A percentile compares a stretch with the other conserved stretches of the same genome.
phyloP scores from a whole-genome alignment of 345 rosid species.

The Litchi chinensis region DNA sequence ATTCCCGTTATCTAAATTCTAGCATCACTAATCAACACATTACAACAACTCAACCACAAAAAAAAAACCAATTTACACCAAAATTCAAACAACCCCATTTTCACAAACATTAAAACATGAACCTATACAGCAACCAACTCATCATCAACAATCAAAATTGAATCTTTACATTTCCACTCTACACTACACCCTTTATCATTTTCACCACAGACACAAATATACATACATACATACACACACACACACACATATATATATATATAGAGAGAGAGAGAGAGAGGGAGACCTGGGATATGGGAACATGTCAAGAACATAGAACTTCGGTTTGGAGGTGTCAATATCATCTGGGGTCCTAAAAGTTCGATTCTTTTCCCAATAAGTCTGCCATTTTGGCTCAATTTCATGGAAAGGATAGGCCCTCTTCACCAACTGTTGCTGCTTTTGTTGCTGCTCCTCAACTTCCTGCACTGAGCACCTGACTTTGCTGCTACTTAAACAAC shows the following conservation, averaged over 20 bases:
- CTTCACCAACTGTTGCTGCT: constrained; percentile 34
- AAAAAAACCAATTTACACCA: not conserved
- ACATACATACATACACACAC: not conserved
- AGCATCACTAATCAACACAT: not conserved
- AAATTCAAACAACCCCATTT: constrained; percentile 7
- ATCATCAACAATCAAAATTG: constrained; percentile 1
- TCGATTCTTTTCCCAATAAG: constrained; percentile 69
- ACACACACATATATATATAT: not conserved
- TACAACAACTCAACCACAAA: not conserved
- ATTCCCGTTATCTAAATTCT: not conserved
- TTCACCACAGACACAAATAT: not conserved
- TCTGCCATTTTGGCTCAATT: constrained; percentile 96
- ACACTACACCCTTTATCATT: not conserved
- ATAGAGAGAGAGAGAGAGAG: not conserved
- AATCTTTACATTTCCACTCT: not conserved
- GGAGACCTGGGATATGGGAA: constrained; percentile 96
- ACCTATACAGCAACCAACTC: not conserved
- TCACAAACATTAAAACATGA: not conserved
- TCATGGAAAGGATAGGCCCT: constrained; percentile 85
- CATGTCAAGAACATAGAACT: constrained; percentile 97
- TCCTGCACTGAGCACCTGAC: constrained; percentile 15
- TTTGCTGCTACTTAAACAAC: not conserved
- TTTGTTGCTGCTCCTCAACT: constrained; percentile 29
- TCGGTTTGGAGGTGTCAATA: constrained; percentile 78
- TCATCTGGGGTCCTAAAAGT: constrained; percentile 88